Conservation (phyloP, 192 early-diverging fungal species). For the Podila epigama region DNA sequence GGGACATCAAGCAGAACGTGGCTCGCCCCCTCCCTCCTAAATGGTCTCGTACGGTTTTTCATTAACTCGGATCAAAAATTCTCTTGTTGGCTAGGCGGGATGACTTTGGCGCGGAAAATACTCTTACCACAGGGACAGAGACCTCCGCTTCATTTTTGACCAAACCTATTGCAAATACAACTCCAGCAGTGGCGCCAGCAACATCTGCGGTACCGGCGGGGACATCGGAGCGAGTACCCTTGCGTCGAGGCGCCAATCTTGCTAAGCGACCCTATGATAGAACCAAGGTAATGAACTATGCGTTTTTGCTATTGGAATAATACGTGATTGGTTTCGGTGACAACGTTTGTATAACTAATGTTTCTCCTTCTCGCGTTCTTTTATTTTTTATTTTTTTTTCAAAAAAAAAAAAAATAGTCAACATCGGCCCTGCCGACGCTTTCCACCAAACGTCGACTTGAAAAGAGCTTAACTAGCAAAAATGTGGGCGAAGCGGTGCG, state of each 20-base stretch:
- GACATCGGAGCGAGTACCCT: conserved; percentile 6
- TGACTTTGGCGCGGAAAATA: neutral
- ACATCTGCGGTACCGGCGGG: neutral
- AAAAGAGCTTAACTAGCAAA: neutral
- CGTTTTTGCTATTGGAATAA: neutral
- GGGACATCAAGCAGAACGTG: neutral
- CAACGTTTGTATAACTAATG: neutral
- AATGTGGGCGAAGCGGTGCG: neutral
- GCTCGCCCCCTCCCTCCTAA: too few species aligned
- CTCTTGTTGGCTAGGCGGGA: neutral
- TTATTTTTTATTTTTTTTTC: neutral
- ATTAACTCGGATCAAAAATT: neutral
- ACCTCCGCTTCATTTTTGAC: too few species aligned
- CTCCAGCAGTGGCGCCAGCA: neutral
- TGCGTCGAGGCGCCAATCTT: conserved; percentile 8
- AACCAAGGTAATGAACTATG: conserved; percentile 4
- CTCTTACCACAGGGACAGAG: too few species aligned
- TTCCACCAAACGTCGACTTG: conserved; percentile 7
- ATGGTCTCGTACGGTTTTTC: too few species aligned
- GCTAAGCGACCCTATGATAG: conserved; percentile 3
- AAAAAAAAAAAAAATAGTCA: too few species aligned
- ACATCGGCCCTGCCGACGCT: conserved; percentile 1
- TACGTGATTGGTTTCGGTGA: too few species aligned
- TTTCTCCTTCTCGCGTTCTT: neutral
- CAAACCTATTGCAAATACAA: neutral